These are phyloP conservation scores for Blastobotrys peoriensis DNA, from an alignment of 805 yeast species.

Conservation along the genomic window DNA sequence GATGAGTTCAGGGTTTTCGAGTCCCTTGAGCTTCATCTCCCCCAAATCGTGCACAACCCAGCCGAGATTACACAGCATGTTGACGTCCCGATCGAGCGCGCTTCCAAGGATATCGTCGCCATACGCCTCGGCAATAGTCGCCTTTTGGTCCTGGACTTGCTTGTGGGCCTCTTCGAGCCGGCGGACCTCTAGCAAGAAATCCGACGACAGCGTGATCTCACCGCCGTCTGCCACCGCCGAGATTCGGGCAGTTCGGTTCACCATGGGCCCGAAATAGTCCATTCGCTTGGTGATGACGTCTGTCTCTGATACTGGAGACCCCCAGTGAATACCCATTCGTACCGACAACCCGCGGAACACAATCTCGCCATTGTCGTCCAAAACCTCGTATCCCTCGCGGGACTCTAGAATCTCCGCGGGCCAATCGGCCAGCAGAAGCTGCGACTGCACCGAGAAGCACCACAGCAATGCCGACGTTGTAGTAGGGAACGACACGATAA, in stretches of 20 bases:
- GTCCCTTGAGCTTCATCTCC: slow-evolving; percentile 84
- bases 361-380: slow-evolving; percentile 51
- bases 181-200: slow-evolving; percentile 67
- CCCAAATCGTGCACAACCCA: slow-evolving; percentile 67
- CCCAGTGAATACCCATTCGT: slow-evolving; percentile 99
- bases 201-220: slow-evolving; percentile 83
- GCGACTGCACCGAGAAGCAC: slow-evolving; percentile 91
- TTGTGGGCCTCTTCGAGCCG: slow-evolving; percentile 33
- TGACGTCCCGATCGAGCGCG: slow-evolving; percentile 59
- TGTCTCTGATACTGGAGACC: slow-evolving; percentile 90
- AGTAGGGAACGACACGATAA: slow-evolving; percentile 94
- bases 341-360: slow-evolving; percentile 88
- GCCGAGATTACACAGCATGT: slow-evolving; percentile 60
- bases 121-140: slow-evolving; percentile 36
- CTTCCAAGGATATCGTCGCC: slow-evolving; percentile 42
- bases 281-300: slow-evolving; percentile 93
- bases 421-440: slow-evolving; percentile 83
- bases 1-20: slow-evolving; percentile 86
- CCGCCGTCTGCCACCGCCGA: slow-evolving; percentile 97
- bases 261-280: slow-evolving; percentile 99
- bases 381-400: slow-evolving; percentile 75
- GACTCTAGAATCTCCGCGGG: slow-evolving; percentile 84
- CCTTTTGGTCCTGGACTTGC: slow-evolving; percentile 24
- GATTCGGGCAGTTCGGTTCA: slow-evolving; percentile 88
- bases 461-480: slow-evolving; percentile 85